A percentile compares a stretch with the other conserved stretches of the same genome.
Conservation (phyloP, 176 grass and related monocot genomes). For the Olyra latifolia region DNA sequence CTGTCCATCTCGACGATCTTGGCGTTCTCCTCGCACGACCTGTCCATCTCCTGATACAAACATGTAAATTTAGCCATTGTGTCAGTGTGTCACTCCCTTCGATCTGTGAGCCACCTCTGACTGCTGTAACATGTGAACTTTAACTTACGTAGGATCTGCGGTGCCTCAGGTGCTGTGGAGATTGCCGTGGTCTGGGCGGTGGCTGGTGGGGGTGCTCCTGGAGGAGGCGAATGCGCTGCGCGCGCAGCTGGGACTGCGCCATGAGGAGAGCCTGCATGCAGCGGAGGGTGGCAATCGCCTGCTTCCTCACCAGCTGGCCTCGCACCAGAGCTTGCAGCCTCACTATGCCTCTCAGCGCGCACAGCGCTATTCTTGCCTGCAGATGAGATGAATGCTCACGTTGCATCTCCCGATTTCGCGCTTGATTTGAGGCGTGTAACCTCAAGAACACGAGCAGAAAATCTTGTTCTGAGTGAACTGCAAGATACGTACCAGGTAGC, state of each 20-base stretch:
- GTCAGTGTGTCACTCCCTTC: not conserved
- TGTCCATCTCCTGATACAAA: conserved; percentile 64
- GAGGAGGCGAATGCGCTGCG: conserved; percentile 46
- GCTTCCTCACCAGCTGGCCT: conserved; percentile 83
- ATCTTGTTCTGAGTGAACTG: not conserved
- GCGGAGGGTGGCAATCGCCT: conserved; percentile 70
- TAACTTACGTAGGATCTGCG: conserved; percentile 55
- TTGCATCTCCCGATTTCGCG: not conserved
- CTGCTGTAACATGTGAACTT: not conserved
- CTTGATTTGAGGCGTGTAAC: not conserved
- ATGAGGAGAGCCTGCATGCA: conserved; percentile 81
- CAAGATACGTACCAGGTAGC: conserved; percentile 57
- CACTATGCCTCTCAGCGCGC: conserved; percentile 82
- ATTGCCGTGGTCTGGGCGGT: conserved; percentile 45
- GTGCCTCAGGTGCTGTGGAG: conserved; percentile 57
- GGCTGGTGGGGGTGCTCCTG: conserved; percentile 39
- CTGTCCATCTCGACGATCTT: conserved; percentile 87
- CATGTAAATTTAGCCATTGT: not conserved
- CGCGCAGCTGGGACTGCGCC: conserved; percentile 66
- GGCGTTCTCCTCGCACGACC: conserved; percentile 55
- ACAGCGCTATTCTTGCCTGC: conserved; percentile 80
- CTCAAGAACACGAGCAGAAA: not conserved
- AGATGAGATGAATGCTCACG: not conserved
- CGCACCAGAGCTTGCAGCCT: conserved; percentile 85
- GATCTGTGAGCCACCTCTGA: not conserved